Evolutionary conservation across 495 filamentous ascomycete genomes (phyloP), one percentile per base, ranked within the genome.

Genomic region (Penicillium macrosclerotiorum): DNA sequence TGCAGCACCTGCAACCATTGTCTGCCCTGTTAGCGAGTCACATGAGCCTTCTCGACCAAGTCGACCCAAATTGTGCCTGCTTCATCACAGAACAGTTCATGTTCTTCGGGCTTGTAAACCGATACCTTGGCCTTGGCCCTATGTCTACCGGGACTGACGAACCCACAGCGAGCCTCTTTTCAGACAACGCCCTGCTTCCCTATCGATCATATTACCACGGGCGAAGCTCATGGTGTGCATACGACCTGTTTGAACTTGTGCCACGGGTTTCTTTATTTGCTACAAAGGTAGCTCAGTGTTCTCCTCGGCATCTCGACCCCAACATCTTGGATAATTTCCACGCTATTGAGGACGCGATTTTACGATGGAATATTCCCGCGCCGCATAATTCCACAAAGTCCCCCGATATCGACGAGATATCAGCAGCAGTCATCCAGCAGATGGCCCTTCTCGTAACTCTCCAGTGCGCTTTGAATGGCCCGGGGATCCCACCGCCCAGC

Each of bases 11-110:
- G 8, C 19, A 18, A 20, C 35, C 35, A 8, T 37, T 17, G 6
- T 23, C 35, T 2, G 19, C 35, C n/a, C 18, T 37, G 17, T n/a
- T 37, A 19, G 17, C 19, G 6, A n/a, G 12, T 4, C 19, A 24
- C 17, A 37, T 13, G n/a, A 12, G n/a, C 16, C 17, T 37, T 25
- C 7, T 37, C 5, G 19, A 11, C 18, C 14, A 7, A 19, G 19
- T 37, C 13, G 35, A 24, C 24, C 6, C 14, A 37, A 11, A 37
- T 23, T 37, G 35, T n/a, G 35, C 35, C 3, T 37, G 35, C 16
- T 37, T 37, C 19, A 37, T 37, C 16, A 11, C 35, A 37, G 35
- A 37, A 8, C 35, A 37, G 24, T 37, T 11, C 13, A 37, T 37
- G 35, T 19, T 20, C 17, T 9, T 37, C 3, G 14, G 19, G 6